phyloP scores from a whole-genome alignment of 2,329 filamentous ascomycete genomes.

The Zymoseptoria crescenta region DNA sequence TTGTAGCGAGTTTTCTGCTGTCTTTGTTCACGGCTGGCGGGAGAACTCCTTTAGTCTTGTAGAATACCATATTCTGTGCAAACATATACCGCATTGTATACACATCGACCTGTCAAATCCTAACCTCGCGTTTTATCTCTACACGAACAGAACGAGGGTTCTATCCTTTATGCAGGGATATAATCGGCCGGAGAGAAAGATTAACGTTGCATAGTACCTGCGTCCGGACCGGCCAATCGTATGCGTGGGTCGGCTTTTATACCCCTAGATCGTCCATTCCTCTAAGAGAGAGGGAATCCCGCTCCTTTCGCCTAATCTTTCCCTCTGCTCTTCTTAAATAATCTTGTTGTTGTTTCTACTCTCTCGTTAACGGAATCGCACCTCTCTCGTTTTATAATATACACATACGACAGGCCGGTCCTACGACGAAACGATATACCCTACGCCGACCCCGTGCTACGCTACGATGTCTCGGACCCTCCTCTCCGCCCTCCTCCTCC shows the following conservation, averaged over 20 bases:
- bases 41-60: too few species aligned
- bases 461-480: conserved; percentile 16
- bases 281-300: neutral
- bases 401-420: neutral
- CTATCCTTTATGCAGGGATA: too few species aligned
- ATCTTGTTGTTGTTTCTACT: neutral
- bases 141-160: neutral
- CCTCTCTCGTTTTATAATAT: neutral
- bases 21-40: too few species aligned
- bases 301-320: neutral
- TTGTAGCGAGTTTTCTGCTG: too few species aligned
- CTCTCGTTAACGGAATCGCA: neutral
- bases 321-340: neutral
- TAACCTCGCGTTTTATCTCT: neutral
- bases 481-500: conserved; percentile 18
- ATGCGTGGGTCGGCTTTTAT: neutral
- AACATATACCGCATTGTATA: too few species aligned
- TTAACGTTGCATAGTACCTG: neutral
- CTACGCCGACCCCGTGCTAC: neutral
- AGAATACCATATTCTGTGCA: too few species aligned
- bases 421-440: neutral
- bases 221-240: neutral
- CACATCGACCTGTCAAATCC: neutral
- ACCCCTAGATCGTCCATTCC: too few species aligned
- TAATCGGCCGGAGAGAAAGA: neutral